phyloP scores from a whole-genome alignment of 176 grass and related monocot genomes.

The Raddia guianensis region DNA sequence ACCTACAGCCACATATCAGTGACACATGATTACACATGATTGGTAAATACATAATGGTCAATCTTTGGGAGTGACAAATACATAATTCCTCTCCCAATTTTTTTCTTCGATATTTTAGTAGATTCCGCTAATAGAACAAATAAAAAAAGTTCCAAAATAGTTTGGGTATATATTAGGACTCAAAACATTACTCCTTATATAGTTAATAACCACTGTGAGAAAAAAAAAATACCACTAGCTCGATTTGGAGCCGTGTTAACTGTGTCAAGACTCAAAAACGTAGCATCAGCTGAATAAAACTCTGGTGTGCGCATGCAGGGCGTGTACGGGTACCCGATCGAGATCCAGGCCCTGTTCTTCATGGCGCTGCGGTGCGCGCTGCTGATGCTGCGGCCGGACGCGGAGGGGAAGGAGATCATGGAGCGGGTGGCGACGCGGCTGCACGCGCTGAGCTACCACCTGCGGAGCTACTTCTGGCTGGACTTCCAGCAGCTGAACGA shows the following conservation, averaged over 20 bases:
- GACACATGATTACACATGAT: too few relatives aligned
- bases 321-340: conserved; percentile 90
- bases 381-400: conserved; percentile 66
- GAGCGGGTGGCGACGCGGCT: conserved; percentile 77
- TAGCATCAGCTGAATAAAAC: neutral
- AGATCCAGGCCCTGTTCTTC: conserved; percentile 95
- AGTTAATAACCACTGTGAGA: too few relatives aligned
- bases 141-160: too few relatives aligned
- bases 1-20: too few relatives aligned
- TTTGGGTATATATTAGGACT: too few relatives aligned
- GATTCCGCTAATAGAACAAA: too few relatives aligned
- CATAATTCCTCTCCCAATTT: too few relatives aligned
- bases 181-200: too few relatives aligned
- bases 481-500: conserved; percentile 88
- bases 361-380: conserved; percentile 85
- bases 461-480: conserved; percentile 92
- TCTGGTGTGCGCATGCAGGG: conserved; percentile 38
- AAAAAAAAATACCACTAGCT: neutral
- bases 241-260: neutral
- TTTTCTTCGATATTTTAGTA: too few relatives aligned
- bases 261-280: neutral
- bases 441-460: conserved; percentile 87
- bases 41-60: too few relatives aligned
- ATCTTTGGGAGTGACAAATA: too few relatives aligned
- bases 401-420: conserved; percentile 75